These are phyloP conservation scores for Pseudonitzschia multiseries DNA, from an alignment of 108 stramenopile genomes.

Conservation along the genomic window DNA sequence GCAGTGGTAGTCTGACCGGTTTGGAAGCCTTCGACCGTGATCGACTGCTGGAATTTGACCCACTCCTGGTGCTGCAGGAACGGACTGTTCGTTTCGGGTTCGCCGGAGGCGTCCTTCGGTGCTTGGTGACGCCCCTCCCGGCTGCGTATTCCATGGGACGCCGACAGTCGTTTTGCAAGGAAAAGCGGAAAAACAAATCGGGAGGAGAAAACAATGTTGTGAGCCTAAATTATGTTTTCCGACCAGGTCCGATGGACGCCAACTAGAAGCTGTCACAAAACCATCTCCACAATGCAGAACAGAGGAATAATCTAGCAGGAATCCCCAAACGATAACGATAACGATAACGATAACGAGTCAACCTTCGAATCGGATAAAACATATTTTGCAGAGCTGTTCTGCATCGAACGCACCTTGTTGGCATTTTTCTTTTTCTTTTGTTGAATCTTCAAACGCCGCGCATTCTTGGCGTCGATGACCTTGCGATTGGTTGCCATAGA, in stretches of 20 bases:
- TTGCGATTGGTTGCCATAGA: slow-evolving; percentile 26
- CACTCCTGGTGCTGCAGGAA: slow-evolving; percentile 73
- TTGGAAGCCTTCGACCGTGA: slow-evolving; percentile 77
- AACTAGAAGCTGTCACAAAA: too few species aligned
- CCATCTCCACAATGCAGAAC: too few species aligned
- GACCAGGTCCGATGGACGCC: too few species aligned
- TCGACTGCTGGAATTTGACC: slow-evolving; percentile 86
- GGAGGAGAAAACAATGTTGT: background rate
- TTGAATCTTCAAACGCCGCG: slow-evolving; percentile 30
- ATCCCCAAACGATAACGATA: too few species aligned
- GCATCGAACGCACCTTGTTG: slow-evolving; percentile 3
- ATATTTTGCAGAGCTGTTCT: background rate
- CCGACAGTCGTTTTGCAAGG: background rate
- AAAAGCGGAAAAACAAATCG: background rate
- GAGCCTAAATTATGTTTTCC: too few species aligned
- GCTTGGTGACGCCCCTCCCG: background rate
- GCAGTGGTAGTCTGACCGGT: slow-evolving; percentile 69
- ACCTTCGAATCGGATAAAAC: background rate
- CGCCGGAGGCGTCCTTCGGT: background rate
- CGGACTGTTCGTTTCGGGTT: slow-evolving; percentile 11
- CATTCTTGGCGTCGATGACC: slow-evolving; percentile 39
- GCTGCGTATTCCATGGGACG: background rate
- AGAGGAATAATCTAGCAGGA: too few species aligned
- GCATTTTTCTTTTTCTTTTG: slow-evolving; percentile 34
- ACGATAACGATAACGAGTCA: too few species aligned